Evolutionary conservation across 2,329 filamentous ascomycete species (phyloP), one percentile per base, ranked within the genome.

Genomic region (Aspergillus sojae): DNA sequence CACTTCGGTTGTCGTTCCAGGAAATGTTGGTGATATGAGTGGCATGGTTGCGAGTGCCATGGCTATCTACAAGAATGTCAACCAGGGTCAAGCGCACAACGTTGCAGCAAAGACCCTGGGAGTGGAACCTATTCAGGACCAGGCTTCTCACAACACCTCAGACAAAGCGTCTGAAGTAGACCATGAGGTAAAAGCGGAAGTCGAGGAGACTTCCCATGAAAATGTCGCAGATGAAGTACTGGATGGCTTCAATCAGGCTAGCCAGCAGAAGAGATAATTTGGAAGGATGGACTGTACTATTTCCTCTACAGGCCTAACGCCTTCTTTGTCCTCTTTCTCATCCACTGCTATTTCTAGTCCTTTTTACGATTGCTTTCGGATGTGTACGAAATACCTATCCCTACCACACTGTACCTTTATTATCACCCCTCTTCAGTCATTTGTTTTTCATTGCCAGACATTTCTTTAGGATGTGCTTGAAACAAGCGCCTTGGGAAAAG

Each of bases 21-120:
- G 95, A 12, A 98, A 99, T 74, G 93, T 99, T 43, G 95, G 95
- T 65, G 95, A 99, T 76, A 94, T 99, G 71, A 91, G 93, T 60
- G 89, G 92, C 70, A 97, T 99, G 94, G 98, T 99, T 77, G 94
- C 95, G 45, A 96, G 92, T 21, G 95, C 94, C 2, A 89, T 99
- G 84, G 91, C 93, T 60, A 94, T 99, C 21, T 99, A 97, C 77
- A 93, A 94, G 63, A 97, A 96, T 78, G 92, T 99, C 52, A 93
- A 88, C 70, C 88, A 94, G 73, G 87, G 89, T 0, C 93, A 97
- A 79, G 87, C 88, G 30, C 90, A 87, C 75, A 83, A 84, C 12
- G 84, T 91, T 78, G 78, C 78, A 16, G 73, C 78, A 23, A 78
- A 80, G 65, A 62, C 75, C 12, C 71, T 78, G 55, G 72, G 72